Evolutionary conservation across 345 rosid genomes (phyloP).

Genomic region (Carallia brachiata): DNA sequence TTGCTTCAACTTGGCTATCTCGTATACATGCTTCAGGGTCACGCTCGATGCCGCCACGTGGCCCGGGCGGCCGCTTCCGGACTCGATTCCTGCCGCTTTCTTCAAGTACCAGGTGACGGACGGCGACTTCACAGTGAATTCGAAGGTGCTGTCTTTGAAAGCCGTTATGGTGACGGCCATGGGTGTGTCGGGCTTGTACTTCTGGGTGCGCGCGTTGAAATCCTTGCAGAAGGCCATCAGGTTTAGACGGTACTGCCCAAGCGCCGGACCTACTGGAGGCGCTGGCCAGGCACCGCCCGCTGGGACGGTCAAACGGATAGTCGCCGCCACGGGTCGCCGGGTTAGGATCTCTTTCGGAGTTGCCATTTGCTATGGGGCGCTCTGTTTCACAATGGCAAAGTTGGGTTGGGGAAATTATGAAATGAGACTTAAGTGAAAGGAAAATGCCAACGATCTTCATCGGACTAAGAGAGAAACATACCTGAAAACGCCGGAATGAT

Average conservation of each 20-base stretch:
- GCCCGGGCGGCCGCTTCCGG: constrained; percentile 74
- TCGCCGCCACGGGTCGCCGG: constrained; percentile 76
- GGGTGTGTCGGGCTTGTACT: constrained; percentile 87
- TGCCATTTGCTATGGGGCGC: constrained; percentile 8
- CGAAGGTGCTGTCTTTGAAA: constrained; percentile 89
- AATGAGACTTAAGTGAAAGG: too few species aligned
- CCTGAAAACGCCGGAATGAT: too few species aligned
- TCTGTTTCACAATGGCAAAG: background rate
- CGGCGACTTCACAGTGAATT: constrained; percentile 82
- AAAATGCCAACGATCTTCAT: too few species aligned
- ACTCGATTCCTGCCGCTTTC: constrained; percentile 82
- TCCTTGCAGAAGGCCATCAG: constrained; percentile 97
- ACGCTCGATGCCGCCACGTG: constrained; percentile 69
- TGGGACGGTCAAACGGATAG: constrained; percentile 73
- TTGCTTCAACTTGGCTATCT: constrained; percentile 94
- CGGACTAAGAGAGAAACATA: too few species aligned
- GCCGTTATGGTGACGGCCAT: constrained; percentile 88
- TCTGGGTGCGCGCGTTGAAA: constrained; percentile 93
- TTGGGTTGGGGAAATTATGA: background rate
- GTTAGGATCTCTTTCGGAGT: constrained; percentile 30
- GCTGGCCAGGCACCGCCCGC: constrained; percentile 78
- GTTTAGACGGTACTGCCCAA: constrained; percentile 89
- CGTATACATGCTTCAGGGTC: constrained; percentile 65
- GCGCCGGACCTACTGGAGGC: constrained; percentile 78
- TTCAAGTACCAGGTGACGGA: constrained; percentile 82